Conservation (phyloP, 306 rosid genomes). For the Sindora glabra region DNA sequence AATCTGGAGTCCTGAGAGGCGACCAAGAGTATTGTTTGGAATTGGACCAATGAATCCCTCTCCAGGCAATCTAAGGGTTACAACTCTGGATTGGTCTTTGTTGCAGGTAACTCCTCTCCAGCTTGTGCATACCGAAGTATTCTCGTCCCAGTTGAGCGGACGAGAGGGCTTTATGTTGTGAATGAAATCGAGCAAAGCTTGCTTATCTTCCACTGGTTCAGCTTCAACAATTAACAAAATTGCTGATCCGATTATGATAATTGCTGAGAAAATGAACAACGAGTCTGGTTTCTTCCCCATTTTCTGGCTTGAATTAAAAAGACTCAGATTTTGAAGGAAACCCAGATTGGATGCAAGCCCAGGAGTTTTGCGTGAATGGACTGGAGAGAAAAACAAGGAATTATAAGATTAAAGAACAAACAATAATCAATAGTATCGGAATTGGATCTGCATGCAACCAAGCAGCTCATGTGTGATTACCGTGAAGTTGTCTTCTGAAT, state of each 20-base stretch:
- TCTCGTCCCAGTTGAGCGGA: constrained; percentile 54
- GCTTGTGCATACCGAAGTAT: constrained; percentile 43
- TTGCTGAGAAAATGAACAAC: constrained; percentile 30
- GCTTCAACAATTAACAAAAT: constrained; percentile 24
- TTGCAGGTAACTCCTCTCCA: constrained; percentile 84
- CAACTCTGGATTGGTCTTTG: constrained; percentile 42
- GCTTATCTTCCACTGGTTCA: constrained; percentile 63
- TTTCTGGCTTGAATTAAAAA: constrained; percentile 21
- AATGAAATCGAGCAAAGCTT: constrained; percentile 80
- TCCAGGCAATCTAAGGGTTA: constrained; percentile 56
- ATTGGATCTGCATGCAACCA: no score
- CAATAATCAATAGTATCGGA: no score
- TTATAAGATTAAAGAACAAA: no score
- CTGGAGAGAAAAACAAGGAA: not conserved
- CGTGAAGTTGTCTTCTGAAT: not conserved
- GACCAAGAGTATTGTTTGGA: constrained; percentile 62
- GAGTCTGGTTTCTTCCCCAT: constrained; percentile 37
- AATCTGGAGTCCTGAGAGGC: constrained; percentile 45
- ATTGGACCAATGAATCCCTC: constrained; percentile 61
- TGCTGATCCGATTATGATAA: constrained; percentile 28
- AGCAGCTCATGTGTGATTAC: not conserved
- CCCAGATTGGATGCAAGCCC: not conserved
- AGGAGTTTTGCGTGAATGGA: constrained; percentile 25
- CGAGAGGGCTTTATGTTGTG: constrained; percentile 42
- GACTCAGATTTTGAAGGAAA: no score